These are phyloP conservation scores for Selaginella moellendorffii DNA, from an alignment of 75 land plant genomes.

Conservation along the genomic window DNA sequence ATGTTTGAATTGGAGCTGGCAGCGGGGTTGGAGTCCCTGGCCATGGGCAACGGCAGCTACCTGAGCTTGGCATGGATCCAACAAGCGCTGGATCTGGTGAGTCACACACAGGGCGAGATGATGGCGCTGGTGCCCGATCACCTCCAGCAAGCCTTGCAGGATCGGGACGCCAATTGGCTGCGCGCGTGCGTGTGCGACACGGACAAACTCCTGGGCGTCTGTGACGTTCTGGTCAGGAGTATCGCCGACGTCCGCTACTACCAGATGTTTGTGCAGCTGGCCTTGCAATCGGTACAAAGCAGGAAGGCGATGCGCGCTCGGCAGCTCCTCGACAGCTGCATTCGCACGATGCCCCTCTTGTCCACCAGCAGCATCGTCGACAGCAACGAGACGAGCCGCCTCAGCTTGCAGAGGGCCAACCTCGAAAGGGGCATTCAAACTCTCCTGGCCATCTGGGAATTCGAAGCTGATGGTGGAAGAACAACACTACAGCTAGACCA, in stretches of 20 bases:
- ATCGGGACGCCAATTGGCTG: background rate
- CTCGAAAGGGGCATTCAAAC: background rate
- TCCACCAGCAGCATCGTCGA: no score
- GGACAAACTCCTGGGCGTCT: background rate
- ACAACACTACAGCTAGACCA: background rate
- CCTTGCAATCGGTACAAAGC: background rate
- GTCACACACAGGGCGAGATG: background rate
- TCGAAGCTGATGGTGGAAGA: background rate
- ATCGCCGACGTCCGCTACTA: conserved; percentile 3
- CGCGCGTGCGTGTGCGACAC: background rate
- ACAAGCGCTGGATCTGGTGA: background rate
- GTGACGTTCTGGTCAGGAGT: background rate
- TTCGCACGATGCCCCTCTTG: background rate
- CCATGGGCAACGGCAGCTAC: background rate
- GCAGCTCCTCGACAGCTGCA: background rate
- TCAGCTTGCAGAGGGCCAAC: background rate
- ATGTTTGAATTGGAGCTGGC: background rate
- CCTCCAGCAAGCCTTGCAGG: no score
- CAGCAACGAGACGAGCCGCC: background rate
- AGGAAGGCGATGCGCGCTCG: background rate
- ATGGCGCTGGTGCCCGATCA: background rate
- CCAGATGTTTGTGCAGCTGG: conserved; percentile 10
- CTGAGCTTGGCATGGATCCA: background rate
- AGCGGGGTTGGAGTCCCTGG: background rate
- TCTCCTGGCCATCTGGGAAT: background rate